phyloP scores from a whole-genome alignment of 176 grass and related monocot species.

The Zizania latifolia region DNA sequence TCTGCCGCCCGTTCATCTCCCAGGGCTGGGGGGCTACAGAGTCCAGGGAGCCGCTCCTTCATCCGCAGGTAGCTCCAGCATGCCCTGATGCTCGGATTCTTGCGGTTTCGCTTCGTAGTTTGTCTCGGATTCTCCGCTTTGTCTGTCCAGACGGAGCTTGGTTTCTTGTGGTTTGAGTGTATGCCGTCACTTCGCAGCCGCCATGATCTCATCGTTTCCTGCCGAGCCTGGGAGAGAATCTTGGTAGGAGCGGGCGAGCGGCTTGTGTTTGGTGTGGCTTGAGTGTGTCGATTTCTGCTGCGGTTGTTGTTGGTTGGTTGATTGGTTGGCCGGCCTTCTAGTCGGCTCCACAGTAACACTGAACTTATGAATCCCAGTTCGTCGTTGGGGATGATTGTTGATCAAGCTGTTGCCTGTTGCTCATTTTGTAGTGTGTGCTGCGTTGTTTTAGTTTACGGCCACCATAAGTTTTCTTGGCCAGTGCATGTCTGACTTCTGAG shows the following conservation, averaged over 20 bases:
- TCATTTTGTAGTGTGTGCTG: not conserved
- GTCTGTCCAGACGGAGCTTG: not conserved
- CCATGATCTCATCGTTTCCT: not conserved
- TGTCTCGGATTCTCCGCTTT: not conserved
- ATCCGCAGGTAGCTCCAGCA: not conserved
- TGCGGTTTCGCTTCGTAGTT: not conserved
- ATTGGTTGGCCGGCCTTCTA: not conserved
- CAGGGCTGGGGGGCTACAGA: not conserved
- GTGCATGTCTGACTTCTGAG: not conserved
- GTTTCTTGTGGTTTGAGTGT: not conserved
- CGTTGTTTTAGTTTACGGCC: not conserved
- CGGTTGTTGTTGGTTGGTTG: not conserved
- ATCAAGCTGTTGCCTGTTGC: not conserved
- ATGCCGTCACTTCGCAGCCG: not conserved
- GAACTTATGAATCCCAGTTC: not conserved
- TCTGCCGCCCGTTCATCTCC: conserved; percentile 13
- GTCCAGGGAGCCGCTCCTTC: not conserved
- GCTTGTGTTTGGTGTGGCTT: not conserved
- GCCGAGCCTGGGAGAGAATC: not conserved
- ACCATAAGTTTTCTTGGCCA: not conserved
- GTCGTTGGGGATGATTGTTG: not conserved
- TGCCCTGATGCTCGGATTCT: not conserved
- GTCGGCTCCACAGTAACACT: not conserved
- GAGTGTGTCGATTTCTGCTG: not conserved
- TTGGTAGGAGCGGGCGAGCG: not conserved